Conservation (phyloP, 306 rosid genomes). For the Nissolia schottii region DNA sequence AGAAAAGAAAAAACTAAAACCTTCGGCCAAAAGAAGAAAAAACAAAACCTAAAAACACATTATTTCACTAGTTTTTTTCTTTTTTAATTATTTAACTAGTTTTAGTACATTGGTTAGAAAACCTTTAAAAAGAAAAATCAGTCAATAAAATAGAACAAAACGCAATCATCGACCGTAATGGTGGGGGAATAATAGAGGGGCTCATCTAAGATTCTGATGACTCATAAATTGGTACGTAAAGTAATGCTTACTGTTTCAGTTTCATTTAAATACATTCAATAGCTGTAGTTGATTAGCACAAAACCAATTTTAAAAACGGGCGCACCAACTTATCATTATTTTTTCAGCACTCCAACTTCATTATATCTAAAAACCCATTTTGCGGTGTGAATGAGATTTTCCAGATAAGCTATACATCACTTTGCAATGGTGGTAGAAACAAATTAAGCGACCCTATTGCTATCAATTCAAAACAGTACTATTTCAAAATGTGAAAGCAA, state of each 20-base stretch:
- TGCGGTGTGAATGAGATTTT: neutral
- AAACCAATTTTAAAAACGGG: neutral
- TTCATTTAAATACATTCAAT: slow-evolving; percentile 13
- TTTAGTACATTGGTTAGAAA: too few relatives aligned
- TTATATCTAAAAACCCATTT: neutral
- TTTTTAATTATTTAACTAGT: too few relatives aligned
- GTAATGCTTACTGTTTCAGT: slow-evolving; percentile 22
- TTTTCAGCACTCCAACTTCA: neutral
- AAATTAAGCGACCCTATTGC: neutral
- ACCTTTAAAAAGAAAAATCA: neutral
- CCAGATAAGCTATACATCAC: slow-evolving; percentile 1
- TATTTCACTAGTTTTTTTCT: too few relatives aligned
- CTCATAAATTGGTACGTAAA: slow-evolving; percentile 26
- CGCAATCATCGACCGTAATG: slow-evolving; percentile 20
- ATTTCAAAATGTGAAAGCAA: slow-evolving; percentile 6
- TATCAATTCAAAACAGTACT: slow-evolving; percentile 17
- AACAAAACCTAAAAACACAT: too few relatives aligned
- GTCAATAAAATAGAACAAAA: slow-evolving; percentile 10
- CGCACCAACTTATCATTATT: neutral
- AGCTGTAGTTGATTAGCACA: slow-evolving; percentile 14
- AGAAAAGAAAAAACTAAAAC: too few relatives aligned
- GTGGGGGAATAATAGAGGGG: slow-evolving; percentile 30
- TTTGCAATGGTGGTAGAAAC: neutral
- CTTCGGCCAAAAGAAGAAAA: too few relatives aligned
- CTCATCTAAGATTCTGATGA: slow-evolving; percentile 29